A percentile compares a stretch with the other conserved stretches of the same genome.
Conservation (phyloP, 2,329 filamentous ascomycete species). For the Leptographium radiaticola region DNA sequence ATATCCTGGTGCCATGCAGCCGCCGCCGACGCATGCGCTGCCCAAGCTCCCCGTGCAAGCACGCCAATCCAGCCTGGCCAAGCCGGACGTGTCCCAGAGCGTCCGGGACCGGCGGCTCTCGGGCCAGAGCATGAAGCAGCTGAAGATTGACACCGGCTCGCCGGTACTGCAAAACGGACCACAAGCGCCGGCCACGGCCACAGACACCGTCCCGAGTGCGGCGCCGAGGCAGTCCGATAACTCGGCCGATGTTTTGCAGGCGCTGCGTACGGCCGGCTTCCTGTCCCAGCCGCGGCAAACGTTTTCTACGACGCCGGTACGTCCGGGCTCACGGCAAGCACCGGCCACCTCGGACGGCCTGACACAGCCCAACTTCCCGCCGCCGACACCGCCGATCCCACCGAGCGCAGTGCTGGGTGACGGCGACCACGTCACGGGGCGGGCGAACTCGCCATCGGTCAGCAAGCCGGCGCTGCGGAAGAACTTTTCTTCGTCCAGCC, state of each 20-base stretch:
- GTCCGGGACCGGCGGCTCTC: constrained; percentile 70
- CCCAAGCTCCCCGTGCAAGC: constrained; percentile 29
- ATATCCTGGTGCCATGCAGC: constrained; percentile 21
- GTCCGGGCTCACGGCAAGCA: constrained; percentile 13
- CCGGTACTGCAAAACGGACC: constrained; percentile 14
- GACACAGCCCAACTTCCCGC: constrained; percentile 17
- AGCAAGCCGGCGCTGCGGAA: constrained; percentile 40
- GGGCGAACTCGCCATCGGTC: constrained; percentile 39
- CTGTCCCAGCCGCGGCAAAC: constrained; percentile 30
- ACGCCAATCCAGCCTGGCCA: constrained; percentile 14
- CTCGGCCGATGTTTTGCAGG: constrained; percentile 9
- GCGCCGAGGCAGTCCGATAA: background rate
- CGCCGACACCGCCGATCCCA: constrained; percentile 22
- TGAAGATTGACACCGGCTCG: constrained; percentile 71
- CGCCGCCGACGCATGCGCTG: constrained; percentile 35
- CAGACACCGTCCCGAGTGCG: background rate
- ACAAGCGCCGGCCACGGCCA: background rate
- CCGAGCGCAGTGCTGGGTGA: constrained; percentile 15
- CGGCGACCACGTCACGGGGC: constrained; percentile 12
- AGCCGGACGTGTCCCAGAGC: constrained; percentile 21
- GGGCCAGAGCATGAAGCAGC: constrained; percentile 63
- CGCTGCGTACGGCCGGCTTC: constrained; percentile 20
- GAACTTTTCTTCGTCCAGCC: constrained; percentile 57
- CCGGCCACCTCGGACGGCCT: constrained; percentile 3
- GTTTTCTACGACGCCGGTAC: constrained; percentile 22